phyloP scores from a whole-genome alignment of 148 eudicot species.

The Chenopodium quinoa region DNA sequence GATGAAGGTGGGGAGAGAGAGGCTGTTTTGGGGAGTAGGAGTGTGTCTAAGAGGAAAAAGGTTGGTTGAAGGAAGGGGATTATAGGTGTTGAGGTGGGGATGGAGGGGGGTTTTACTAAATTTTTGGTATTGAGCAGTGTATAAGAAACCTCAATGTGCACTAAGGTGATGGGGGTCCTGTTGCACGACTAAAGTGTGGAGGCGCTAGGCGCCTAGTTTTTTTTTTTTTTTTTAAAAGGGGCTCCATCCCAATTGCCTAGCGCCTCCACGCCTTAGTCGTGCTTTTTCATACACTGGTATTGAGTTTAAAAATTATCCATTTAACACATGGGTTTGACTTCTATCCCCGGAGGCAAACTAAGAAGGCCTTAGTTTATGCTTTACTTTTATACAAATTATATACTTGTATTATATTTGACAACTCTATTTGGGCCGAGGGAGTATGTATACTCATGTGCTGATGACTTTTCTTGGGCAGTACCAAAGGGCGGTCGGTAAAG shows the following conservation, averaged over 20 bases:
- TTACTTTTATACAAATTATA: background rate
- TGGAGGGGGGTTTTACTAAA: background rate
- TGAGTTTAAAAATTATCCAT: background rate
- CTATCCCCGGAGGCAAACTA: background rate
- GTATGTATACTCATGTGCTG: conserved; percentile 9
- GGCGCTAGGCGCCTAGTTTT: too few relatives aligned
- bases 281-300: background rate
- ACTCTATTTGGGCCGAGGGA: background rate
- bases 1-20: background rate
- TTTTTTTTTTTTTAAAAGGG: too few relatives aligned
- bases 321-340: background rate
- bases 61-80: too few relatives aligned
- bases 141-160: too few relatives aligned
- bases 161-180: too few relatives aligned
- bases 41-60: too few relatives aligned
- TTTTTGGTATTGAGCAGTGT: too few relatives aligned
- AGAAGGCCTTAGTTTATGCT: background rate
- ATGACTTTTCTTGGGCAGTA: conserved; percentile 50
- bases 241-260: too few relatives aligned
- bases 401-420: background rate
- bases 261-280: too few relatives aligned
- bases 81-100: background rate
- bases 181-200: too few relatives aligned
- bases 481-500: conserved; percentile 84
- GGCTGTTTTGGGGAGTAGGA: background rate